Base-by-base conservation (phyloP, 1,284 basidiomycete species). In the Melampsora americana region DNA sequence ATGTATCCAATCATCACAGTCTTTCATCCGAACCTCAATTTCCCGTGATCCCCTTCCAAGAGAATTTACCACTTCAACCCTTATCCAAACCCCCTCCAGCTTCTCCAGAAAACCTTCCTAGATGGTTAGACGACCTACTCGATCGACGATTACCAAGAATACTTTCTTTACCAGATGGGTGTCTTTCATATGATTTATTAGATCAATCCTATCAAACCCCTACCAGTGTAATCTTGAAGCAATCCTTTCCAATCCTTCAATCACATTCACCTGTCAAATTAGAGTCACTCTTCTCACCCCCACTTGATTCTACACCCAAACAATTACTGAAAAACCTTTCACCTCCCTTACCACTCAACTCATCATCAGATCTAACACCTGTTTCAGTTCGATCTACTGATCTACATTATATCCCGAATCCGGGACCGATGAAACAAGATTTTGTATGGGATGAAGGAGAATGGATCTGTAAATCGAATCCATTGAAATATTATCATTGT, bases 41-140 rank as follows among this genome's bases (percentile, higher is more conserved):
- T 6, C 35, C 64, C 5, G 4, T 4, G 16, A 61, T 26, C 14
- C 23, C 60, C 3, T 18, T 20, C 18, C 50, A 53, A 53, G 35
- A 35, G 35, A 35, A 35, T 35, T 9, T 35, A 35, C 16, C 18
- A 26, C 39, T 68, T 7, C 59, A 61, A 42, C 30, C 35, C 26
- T 16, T 32, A 5, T 7, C 5, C 14, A 62, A 62, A 26, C 4
- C 44, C 42, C 1, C 14, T 6, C 14, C 48, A 26, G 18, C 44
- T 5, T 28, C 42, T 35, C 61, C 71, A 48, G 59, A 75, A 1
- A 28, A 68, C 60, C 59, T 75, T 9, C 66, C 73, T 23, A 62
- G 32, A 44, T 75, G 73, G 73, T 61, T 75, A 39, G 66, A 75
- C 35, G 73, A 75, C 50, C 60, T 75, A 44, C 44, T 75, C 18